phyloP scores from a whole-genome alignment of 2,329 filamentous ascomycete species.

The Colletotrichum sp. region DNA sequence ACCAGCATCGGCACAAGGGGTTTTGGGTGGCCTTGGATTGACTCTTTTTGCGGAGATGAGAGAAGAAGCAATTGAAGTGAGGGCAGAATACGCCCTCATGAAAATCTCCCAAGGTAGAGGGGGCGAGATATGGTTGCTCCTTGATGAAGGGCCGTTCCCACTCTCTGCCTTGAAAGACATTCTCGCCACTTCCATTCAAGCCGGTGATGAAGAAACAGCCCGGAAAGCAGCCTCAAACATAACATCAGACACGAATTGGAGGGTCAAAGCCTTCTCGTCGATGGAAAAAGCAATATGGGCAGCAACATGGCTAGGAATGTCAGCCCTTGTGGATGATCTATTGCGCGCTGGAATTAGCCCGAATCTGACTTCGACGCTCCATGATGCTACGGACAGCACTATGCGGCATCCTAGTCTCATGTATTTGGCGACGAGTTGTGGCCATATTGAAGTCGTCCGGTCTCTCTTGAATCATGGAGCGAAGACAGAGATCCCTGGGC shows the following conservation, averaged over 20 bases:
- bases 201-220: neutral
- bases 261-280: neutral
- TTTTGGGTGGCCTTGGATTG: neutral
- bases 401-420: neutral
- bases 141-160: neutral
- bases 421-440: neutral
- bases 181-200: neutral
- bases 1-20: neutral
- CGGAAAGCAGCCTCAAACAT: fast-evolving
- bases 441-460: neutral
- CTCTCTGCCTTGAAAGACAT: neutral
- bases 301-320: neutral
- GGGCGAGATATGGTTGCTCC: neutral
- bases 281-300: neutral
- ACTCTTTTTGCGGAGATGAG: neutral
- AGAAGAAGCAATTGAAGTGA: neutral
- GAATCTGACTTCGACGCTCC: neutral
- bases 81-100: neutral
- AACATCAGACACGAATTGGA: neutral
- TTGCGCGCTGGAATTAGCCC: neutral
- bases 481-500: neutral
- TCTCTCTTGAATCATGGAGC: neutral
- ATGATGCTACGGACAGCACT: fast-evolving
- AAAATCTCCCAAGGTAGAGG: neutral
- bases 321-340: neutral